Evolutionary conservation across 2,329 filamentous ascomycete genomes (phyloP), one percentile per base, ranked within the genome.

Genomic region (Beauveria brongniartii): DNA sequence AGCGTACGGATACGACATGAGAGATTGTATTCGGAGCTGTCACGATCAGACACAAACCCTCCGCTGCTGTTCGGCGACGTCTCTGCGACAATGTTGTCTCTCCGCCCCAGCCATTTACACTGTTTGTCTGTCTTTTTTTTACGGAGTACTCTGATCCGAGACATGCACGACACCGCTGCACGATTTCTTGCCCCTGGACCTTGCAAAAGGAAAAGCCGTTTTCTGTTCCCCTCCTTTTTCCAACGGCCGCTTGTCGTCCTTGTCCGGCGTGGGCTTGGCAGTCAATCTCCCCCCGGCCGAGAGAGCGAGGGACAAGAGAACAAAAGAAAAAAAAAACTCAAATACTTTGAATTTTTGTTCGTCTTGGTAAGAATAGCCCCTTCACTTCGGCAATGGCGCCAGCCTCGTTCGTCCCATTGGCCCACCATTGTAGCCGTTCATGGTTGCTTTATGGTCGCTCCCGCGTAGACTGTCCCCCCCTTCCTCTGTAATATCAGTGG

Each of bases 21-120:
- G 34, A 37, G 10, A 24, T 41, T 37, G 22, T 54, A 43, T 26
- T 54, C 22, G 51, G 37, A 41, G 34, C 22, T 26, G 51, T 20
- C 51, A 54, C 37, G 22, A 41, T 43, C 51, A 18, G 37, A 12
- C 12, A 37, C 54, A 24, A 37, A 7, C 34, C 30, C 34, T 37
- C 34, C 5, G 34, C 34, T 14, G 34, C 12, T 37, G 18, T 41
- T 34, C 48, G 18, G 18, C 12, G n/a, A 37, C 30, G 10, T 53
- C n/a, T 5, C 54, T 56, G 53, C 53, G 53, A 55, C 53, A 55
- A 30, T 46, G 41, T 55, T 55, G 54, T 56, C 54, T 56, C 54
- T 47, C 54, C 28, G 54, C 54, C 41, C 54, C 34, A 41, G 54
- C 54, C 54, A 26, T 30, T 34, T 2, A 12, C 30, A 26, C 5